Percentiles rank a stretch among this genome's conserved stretches.
phyloP scores from a whole-genome alignment of 176 grass and related monocot species.

The Carex littledalei region DNA sequence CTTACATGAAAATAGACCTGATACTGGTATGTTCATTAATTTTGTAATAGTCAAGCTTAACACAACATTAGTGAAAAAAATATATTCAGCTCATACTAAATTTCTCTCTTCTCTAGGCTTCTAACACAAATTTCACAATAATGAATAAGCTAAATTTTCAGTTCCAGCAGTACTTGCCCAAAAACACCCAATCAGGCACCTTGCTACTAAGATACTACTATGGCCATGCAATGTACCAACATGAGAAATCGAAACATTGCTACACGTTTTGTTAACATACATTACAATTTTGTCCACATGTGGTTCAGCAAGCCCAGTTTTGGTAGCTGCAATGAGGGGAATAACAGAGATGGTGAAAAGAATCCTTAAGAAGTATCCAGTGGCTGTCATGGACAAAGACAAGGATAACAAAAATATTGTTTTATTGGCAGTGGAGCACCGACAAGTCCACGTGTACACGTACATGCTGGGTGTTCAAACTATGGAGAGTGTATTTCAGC shows the following conservation, averaged over 20 bases:
- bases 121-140: not conserved
- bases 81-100: not conserved
- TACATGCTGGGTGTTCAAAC: not conserved
- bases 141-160: not conserved
- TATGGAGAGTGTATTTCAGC: not conserved
- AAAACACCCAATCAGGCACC: not conserved
- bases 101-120: not conserved
- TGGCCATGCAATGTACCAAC: too few species aligned
- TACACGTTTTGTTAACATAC: not conserved
- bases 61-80: not conserved
- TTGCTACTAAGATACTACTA: not conserved
- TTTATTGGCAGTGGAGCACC: constrained; percentile 8
- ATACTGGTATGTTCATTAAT: not conserved
- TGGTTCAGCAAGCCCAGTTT: constrained; percentile 10
- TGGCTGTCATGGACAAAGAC: constrained; percentile 8
- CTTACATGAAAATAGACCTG: not conserved
- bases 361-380: not conserved
- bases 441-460: constrained; percentile 1
- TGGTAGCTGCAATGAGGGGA: constrained; percentile 22
- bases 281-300: not conserved
- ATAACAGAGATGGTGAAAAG: constrained; percentile 23
- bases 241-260: not conserved
- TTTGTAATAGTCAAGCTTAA: not conserved
- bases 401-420: constrained; percentile 16
- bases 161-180: not conserved